Base-by-base conservation (phyloP, 2,329 filamentous ascomycete species). In the Claviceps monticola region DNA sequence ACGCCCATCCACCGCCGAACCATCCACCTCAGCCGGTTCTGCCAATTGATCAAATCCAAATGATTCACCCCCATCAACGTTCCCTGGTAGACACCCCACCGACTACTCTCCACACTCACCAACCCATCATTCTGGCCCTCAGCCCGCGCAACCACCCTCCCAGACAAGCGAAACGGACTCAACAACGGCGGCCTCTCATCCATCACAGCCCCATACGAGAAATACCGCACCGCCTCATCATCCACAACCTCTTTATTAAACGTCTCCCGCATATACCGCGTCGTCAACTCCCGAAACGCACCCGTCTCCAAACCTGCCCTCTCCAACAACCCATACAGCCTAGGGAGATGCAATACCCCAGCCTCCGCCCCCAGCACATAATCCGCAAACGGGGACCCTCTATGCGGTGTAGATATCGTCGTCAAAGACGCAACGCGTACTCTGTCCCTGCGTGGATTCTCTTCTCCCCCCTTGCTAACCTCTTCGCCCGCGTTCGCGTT, bases 11-110 rank as follows among this genome's bases (percentile, higher is more conserved):
- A 69, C 52, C 71, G 59, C 48, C 83, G 66, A 43, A 78, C 59
- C 42, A 72, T 72, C 72, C 75, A 83, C 48, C 71, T 68, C 38
- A 83, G 55, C 54, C 76, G 67, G 56, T 84, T 84, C 37, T 75
- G 79, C 81, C 81, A 84, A 63, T 84, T 84, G 56, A 84, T 84
- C 50, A 84, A 63, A 58, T 83, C 80, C 26, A 84, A 64, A 59
- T 84, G 81, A 58, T 74, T 82, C 6, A 83, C 79, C 1, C 71
- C 74, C 4, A 81, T 64, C 52, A 84, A 61, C 1, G 81, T 84
- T 4, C 81, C 81, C 59, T 80, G 76, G 61, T 84, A 84, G 9
- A 69, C 70, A 6, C 81, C 81, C 79, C 80, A 84, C 53, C 69
- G 69, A 46, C 77, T 75, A 59, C 80, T 83, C 49, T 70, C 66